These are phyloP conservation scores for Kluyveromyces nonfermentans DNA, from an alignment of 805 yeast species.

Conservation along the genomic window DNA sequence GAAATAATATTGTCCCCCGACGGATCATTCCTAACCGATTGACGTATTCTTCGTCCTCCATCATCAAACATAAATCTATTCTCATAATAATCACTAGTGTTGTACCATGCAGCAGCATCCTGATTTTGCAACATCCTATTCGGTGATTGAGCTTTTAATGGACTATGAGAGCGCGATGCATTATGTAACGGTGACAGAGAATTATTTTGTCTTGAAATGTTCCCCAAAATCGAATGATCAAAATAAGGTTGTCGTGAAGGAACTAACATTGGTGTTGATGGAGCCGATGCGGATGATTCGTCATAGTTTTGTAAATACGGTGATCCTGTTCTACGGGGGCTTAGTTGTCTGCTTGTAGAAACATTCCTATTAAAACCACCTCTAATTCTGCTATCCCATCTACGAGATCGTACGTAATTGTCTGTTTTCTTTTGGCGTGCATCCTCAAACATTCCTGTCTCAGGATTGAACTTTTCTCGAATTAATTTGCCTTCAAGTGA, in stretches of 20 bases:
- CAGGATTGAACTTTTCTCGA: slow-evolving; percentile 26
- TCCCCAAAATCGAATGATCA: slow-evolving; percentile 4
- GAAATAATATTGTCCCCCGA: not conserved
- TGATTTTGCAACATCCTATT: not conserved
- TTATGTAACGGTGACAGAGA: not conserved
- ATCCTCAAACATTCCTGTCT: slow-evolving; percentile 20
- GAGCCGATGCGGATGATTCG: slow-evolving; percentile 6
- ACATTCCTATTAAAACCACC: slow-evolving; percentile 6
- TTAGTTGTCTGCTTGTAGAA: slow-evolving; percentile 6
- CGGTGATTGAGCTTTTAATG: slow-evolving; percentile 3
- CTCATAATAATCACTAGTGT: slow-evolving; percentile 6
- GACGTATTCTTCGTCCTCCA: slow-evolving; percentile 6
- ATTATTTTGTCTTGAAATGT: slow-evolving; percentile 1
- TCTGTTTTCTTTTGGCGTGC: slow-evolving; percentile 1
- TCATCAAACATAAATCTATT: slow-evolving; percentile 6
- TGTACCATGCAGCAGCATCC: slow-evolving; percentile 4
- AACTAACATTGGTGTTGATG: slow-evolving; percentile 6
- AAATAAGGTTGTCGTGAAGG: slow-evolving; percentile 4
- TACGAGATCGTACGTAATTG: slow-evolving; percentile 3
- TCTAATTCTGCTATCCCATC: slow-evolving; percentile 2
- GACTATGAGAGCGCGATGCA: slow-evolving; percentile 7
- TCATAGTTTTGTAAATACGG: not conserved
- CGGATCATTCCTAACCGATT: not conserved
- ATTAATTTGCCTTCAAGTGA: slow-evolving; percentile 30
- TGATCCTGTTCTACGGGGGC: slow-evolving; percentile 5